Evolutionary conservation across 805 yeast species (phyloP).

Genomic region (Torulaspora delbrueckii): DNA sequence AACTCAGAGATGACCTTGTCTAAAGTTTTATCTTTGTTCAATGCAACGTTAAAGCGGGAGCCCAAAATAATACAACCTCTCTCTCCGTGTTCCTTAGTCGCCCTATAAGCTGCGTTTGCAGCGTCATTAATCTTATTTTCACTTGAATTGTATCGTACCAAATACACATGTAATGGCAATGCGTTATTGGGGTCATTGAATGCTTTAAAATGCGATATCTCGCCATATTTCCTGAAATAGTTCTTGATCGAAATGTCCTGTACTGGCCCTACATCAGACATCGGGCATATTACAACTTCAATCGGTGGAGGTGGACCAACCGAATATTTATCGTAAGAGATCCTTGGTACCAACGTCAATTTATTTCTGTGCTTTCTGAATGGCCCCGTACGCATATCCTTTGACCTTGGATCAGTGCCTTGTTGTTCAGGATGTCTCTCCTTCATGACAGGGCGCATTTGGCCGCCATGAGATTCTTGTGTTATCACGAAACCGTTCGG

Average conservation of each 20-base stretch:
- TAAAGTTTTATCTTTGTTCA: conserved; percentile 44
- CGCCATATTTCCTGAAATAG: conserved; percentile 59
- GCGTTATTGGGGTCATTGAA: conserved; percentile 71
- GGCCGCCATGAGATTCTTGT: conserved; percentile 16
- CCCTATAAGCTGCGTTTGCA: conserved; percentile 43
- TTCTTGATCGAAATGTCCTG: conserved; percentile 37
- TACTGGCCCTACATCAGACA: conserved; percentile 12
- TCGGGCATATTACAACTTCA: conserved; percentile 65
- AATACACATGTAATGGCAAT: conserved; percentile 69
- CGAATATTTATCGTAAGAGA: conserved; percentile 63
- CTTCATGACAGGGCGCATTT: conserved; percentile 17
- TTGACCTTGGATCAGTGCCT: conserved; percentile 28
- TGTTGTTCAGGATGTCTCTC: conserved; percentile 19
- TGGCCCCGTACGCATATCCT: conserved; percentile 1
- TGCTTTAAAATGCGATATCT: conserved; percentile 52
- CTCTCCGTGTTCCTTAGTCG: conserved; percentile 39
- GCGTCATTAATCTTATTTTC: conserved; percentile 48
- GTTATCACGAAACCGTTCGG: conserved; percentile 24
- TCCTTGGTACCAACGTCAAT: conserved; percentile 23
- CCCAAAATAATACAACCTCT: conserved; percentile 49
- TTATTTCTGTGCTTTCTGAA: conserved; percentile 17
- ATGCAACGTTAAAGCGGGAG: conserved; percentile 43
- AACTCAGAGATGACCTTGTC: conserved; percentile 29
- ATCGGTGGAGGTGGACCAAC: conserved; percentile 69
- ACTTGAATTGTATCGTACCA: conserved; percentile 55